phyloP scores from a whole-genome alignment of 306 rosid genomes.

The Dalbergia cochinchinensis region DNA sequence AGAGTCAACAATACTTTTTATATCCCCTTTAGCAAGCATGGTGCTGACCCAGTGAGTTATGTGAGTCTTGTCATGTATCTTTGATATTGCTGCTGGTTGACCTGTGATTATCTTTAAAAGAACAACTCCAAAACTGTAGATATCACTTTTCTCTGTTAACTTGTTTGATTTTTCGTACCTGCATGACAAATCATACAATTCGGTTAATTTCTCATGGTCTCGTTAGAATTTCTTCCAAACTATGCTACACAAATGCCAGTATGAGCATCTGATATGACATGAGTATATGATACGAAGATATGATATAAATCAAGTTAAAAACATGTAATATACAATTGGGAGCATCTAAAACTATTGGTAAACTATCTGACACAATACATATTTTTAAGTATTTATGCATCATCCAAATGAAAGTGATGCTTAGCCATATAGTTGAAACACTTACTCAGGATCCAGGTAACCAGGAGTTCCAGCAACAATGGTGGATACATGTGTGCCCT shows the following conservation, averaged over 20 bases:
- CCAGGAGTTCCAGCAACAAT: slow-evolving; percentile 60
- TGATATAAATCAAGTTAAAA: too few species aligned
- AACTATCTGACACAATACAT: too few species aligned
- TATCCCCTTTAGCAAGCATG: background rate
- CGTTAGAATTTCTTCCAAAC: background rate
- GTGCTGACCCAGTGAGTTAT: slow-evolving; percentile 5
- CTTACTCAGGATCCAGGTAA: slow-evolving; percentile 61
- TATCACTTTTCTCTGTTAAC: slow-evolving; percentile 41
- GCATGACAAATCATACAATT: background rate
- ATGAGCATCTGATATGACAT: too few species aligned
- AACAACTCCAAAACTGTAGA: slow-evolving; percentile 37
- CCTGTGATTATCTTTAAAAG: slow-evolving; percentile 35
- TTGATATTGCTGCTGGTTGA: slow-evolving; percentile 23
- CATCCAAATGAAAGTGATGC: background rate
- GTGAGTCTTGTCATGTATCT: background rate
- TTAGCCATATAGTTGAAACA: background rate
- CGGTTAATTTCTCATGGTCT: background rate
- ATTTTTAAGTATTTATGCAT: too few species aligned
- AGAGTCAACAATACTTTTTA: background rate
- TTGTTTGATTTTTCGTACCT: slow-evolving; percentile 24
- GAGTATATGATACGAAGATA: too few species aligned
- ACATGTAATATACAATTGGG: too few species aligned
- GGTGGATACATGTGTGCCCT: slow-evolving; percentile 45
- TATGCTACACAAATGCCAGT: too few species aligned
- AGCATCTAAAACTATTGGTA: too few species aligned